Evolutionary conservation across 2,329 filamentous ascomycete species (phyloP), one percentile per base, ranked within the genome.

Genomic region (Stagonosporopsis vannaccii): DNA sequence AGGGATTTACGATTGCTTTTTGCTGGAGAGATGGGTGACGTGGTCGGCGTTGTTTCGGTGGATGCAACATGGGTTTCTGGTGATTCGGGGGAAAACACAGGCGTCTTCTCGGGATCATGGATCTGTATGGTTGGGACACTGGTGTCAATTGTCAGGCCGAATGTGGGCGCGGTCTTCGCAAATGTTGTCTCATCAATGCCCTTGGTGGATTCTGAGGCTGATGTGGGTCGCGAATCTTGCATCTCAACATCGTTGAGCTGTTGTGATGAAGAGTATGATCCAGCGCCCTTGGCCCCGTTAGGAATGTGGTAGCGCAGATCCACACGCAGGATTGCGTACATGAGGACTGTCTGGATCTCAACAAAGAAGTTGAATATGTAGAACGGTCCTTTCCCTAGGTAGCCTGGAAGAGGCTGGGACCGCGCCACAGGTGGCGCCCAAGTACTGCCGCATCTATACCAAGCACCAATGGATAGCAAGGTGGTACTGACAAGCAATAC

Each of bases 301-400:
- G 90, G 90, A 22, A 95, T 79, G 69, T 89, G 83, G 78, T 94
- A 96, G 37, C 90, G 84, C 59, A 82, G 81, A 72, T 96, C 92
- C 59, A 95, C 87, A 28, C 92, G 84, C 19, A 83, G 75, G 15
- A 89, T 68, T 0, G 87, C 82, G 75, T 90, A 94, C 8, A 87
- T 77, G 49, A 82, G 83, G 4, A 94, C 82, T 33, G 92, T 86
- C 22, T 89, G 70, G 36, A 93, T 78, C 75, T 96, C 92, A 33
- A 93, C 80, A 15, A 79, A 79, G 70, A 90, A 96, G 77, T 91
- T 90, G 79, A 95, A 90, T 69, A 87, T 77, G 78, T 95, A 96
- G 79, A 92, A 96, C 66, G 84, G 86, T 1, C 87, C 84, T 72
- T 88, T 90, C 68, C 79, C 79, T 66, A 91, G 84, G 71, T 88